Evolutionary conservation across 164 flowering plant genomes (phyloP).

Genomic region (Buxus sempervirens): DNA sequence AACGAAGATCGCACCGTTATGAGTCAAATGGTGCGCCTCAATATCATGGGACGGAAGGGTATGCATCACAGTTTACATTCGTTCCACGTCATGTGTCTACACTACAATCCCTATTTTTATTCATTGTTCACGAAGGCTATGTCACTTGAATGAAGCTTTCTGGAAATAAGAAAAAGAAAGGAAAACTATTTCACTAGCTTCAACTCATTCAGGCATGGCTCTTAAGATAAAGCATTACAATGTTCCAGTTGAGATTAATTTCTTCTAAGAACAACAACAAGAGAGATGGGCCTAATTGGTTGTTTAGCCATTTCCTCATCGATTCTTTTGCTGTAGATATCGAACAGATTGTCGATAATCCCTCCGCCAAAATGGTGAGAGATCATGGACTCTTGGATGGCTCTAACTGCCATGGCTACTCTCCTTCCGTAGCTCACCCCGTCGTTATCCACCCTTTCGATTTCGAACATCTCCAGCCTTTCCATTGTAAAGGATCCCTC

Average conservation of each 20-base stretch:
- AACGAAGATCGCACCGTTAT: too few relatives aligned
- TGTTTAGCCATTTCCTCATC: slow-evolving; percentile 60
- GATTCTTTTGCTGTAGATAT: slow-evolving; percentile 45
- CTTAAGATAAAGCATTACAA: too few relatives aligned
- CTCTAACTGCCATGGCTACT: slow-evolving; percentile 64
- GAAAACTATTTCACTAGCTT: too few relatives aligned
- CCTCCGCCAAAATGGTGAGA: slow-evolving; percentile 62
- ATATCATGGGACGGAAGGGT: too few relatives aligned
- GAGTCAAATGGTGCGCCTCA: too few relatives aligned
- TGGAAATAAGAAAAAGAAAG: too few relatives aligned
- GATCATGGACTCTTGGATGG: slow-evolving; percentile 74
- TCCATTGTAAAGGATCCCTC: slow-evolving; percentile 62
- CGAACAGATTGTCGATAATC: slow-evolving; percentile 58
- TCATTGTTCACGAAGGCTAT: too few relatives aligned
- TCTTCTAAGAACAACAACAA: slow-evolving; percentile 46
- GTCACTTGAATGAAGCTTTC: too few relatives aligned
- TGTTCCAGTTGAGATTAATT: slow-evolving; percentile 2
- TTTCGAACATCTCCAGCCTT: slow-evolving; percentile 46
- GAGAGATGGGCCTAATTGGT: slow-evolving; percentile 49
- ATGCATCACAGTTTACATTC: too few relatives aligned
- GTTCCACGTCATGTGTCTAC: too few relatives aligned
- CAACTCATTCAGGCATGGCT: too few relatives aligned
- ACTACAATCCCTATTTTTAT: too few relatives aligned
- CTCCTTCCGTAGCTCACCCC: slow-evolving; percentile 40
- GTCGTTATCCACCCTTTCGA: slow-evolving; percentile 24